A percentile compares a stretch with the other conserved stretches of the same genome.
Conservation (phyloP, 306 rosid species). For the Carpinus viminea region DNA sequence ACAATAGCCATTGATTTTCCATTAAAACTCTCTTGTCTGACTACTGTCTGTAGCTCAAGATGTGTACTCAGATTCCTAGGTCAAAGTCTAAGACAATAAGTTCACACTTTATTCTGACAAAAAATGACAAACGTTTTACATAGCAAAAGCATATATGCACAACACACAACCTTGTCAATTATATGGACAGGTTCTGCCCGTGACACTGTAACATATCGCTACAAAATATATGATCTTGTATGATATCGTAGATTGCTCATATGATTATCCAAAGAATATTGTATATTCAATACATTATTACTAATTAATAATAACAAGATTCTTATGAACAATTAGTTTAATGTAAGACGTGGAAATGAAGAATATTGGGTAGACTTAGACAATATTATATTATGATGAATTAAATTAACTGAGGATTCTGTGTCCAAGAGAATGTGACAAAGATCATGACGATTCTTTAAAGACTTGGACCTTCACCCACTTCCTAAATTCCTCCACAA, state of each 20-base stretch:
- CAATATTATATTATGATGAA: background rate
- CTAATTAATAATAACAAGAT: background rate
- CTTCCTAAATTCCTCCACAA: background rate
- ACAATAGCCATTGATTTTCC: background rate
- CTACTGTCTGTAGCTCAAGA: background rate
- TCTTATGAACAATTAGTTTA: background rate
- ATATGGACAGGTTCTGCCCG: background rate
- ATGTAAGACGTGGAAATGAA: background rate
- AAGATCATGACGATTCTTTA: background rate
- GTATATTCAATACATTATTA: background rate
- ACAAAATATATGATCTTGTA: background rate
- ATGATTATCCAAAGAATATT: background rate
- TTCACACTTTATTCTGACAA: background rate
- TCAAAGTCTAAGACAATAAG: background rate
- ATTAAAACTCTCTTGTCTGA: too few species aligned
- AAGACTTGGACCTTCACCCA: background rate
- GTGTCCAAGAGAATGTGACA: constrained; percentile 40
- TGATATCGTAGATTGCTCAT: background rate
- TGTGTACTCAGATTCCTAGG: background rate
- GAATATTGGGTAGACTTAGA: background rate
- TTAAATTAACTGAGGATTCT: constrained; percentile 19
- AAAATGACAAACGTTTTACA: background rate
- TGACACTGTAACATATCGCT: background rate
- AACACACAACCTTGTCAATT: too few species aligned
- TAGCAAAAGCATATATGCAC: background rate